Base-by-base conservation (phyloP, 345 rosid genomes). In the Pistacia integerrima region DNA sequence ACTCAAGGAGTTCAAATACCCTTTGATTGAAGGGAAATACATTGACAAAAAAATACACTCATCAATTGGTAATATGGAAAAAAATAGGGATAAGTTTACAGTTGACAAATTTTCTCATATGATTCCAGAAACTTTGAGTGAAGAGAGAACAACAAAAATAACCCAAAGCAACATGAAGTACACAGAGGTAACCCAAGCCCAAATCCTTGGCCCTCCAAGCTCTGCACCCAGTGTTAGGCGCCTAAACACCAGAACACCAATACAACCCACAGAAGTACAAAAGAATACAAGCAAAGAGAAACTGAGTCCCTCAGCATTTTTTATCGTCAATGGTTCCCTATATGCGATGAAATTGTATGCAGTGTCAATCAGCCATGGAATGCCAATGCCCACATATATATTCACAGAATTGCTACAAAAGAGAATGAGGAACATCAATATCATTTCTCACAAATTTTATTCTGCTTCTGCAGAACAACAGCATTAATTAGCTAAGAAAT, bases 321-420 rank as follows among this genome's bases (percentile, higher is more conserved):
- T 76, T 64, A 95, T 80, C 70, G 76, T 64, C 85, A 95, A 65
- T 13, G 96, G 96, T 83, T 95, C 93, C 70, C 77, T 79, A 62
- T 90, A 91, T 3, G 79, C 87, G 4, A 93, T 70, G 89, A 82
- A 87, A 81, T 93, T 95, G 94, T 95, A 95, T 11, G 83, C 83
- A 14, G 98, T 90, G 79, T 93, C 88, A 65, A 95, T 90, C 87
- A 95, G 87, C 99, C 99, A 95, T 3, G 99, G 99, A 25, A 95
- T 67, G 35, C 98, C 99, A 1, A 95, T 93, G 63, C 99, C 99
- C 52, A 95, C 88, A 28, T 95, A 93, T 65, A 93, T 95, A 70
- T 95, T 95, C 87, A 91, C 98, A 0, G 99, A 90, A 84, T 95
- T 95, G 88, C 99, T 95, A 54, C 54, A 69, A 56, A 35, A 64